Evolutionary conservation across 768 basidiomycete species (phyloP).

Genomic region (Sarcodon sp.): DNA sequence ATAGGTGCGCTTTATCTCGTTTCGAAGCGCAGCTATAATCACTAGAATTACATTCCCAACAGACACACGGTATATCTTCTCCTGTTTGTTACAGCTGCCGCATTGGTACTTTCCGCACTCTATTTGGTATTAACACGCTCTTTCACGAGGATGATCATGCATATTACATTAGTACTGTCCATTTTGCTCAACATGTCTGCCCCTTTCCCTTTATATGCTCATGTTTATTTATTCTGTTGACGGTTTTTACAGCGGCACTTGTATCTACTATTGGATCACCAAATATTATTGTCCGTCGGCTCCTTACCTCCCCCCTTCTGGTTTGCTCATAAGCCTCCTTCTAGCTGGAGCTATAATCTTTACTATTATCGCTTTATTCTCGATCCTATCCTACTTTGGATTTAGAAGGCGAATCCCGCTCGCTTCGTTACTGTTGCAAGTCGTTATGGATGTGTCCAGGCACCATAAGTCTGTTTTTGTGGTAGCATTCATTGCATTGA

Average conservation of each 20-base stretch:
- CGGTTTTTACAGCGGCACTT: conserved; percentile 40
- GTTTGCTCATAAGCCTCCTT: neutral
- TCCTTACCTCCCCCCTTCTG: neutral
- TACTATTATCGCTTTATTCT: conserved; percentile 67
- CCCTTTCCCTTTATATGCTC: neutral
- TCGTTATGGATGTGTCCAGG: conserved; percentile 76
- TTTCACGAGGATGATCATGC: conserved; percentile 70
- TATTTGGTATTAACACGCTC: conserved; percentile 62
- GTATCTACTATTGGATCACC: conserved; percentile 63
- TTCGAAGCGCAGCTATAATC: neutral
- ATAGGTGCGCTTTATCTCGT: conserved; percentile 33
- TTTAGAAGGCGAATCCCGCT: conserved; percentile 65
- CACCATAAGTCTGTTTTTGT: conserved; percentile 71
- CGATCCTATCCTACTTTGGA: conserved; percentile 63
- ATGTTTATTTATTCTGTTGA: conserved; percentile 2
- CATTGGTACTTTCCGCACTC: conserved; percentile 46
- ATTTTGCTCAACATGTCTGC: conserved; percentile 53
- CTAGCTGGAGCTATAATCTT: conserved; percentile 76
- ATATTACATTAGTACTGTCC: conserved; percentile 54
- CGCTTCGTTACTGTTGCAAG: conserved; percentile 65
- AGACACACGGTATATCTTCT: conserved; percentile 72
- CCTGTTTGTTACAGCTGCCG: conserved; percentile 58
- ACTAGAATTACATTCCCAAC: neutral
- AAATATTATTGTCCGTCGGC: conserved; percentile 48
- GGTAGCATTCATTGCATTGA: conserved; percentile 60